These are phyloP conservation scores for Kodamaea sagamina DNA, from an alignment of 805 yeast genomes.

Conservation along the genomic window DNA sequence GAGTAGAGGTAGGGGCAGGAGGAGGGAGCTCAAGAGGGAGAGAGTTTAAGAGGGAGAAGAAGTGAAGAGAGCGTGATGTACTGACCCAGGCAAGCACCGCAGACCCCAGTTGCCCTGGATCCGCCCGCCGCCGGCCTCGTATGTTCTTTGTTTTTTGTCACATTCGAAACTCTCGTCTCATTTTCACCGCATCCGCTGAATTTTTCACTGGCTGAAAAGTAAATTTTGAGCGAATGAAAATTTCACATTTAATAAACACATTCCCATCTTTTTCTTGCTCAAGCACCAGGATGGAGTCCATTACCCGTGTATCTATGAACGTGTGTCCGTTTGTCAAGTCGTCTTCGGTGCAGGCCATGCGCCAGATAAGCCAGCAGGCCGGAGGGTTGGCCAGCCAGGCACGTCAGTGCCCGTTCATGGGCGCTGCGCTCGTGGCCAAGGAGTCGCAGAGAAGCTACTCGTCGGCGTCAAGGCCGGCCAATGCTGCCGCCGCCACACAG, in stretches of 20 bases:
- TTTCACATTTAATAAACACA: constrained; percentile 10
- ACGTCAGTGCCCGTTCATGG: constrained; percentile 86
- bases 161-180: constrained; percentile 1
- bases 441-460: constrained; percentile 46
- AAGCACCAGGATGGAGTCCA: constrained; percentile 61
- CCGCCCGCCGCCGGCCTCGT: background rate
- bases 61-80: too few species aligned
- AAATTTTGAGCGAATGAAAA: constrained; percentile 9
- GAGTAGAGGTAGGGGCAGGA: too few species aligned
- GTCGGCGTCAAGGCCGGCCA: constrained; percentile 45
- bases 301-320: constrained; percentile 72
- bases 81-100: too few species aligned
- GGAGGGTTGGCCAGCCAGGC: constrained; percentile 58
- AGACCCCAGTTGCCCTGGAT: too few species aligned
- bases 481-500: constrained; percentile 45
- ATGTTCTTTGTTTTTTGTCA: background rate
- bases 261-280: constrained; percentile 5
- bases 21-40: too few species aligned
- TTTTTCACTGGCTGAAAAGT: constrained; percentile 5
- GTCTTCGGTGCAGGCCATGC: constrained; percentile 59
- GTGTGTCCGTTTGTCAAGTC: constrained; percentile 83
- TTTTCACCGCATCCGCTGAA: background rate
- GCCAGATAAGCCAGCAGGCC: constrained; percentile 50
- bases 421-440: constrained; percentile 62
- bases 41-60: too few species aligned